Evolutionary conservation across 164 flowering plant genomes (phyloP).

Genomic region (Umbellularia californica): DNA sequence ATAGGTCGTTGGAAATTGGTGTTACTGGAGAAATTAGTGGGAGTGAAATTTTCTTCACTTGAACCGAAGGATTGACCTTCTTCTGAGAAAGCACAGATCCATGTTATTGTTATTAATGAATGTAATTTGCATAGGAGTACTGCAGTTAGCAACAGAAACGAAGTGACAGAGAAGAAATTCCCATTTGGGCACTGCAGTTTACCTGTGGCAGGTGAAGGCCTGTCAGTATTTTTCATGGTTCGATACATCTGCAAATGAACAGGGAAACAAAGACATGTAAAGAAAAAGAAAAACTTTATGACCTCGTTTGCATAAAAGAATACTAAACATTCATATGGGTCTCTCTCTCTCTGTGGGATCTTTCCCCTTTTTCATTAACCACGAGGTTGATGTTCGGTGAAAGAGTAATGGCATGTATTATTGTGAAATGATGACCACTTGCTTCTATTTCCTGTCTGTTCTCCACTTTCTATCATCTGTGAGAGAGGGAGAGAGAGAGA

Average conservation of each 20-base stretch:
- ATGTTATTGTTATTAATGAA: no score
- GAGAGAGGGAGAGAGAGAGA: neutral
- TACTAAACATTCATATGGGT: conserved; percentile 3
- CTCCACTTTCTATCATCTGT: neutral
- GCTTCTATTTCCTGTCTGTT: neutral
- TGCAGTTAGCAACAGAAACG: no score
- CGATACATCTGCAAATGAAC: conserved; percentile 67
- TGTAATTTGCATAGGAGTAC: no score
- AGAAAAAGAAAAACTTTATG: conserved; percentile 2
- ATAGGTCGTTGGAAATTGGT: conserved; percentile 13
- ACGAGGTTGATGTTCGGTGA: conserved; percentile 48
- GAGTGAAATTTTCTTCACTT: conserved; percentile 47
- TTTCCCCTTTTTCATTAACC: conserved; percentile 27
- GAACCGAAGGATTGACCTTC: conserved; percentile 59
- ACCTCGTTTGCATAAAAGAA: neutral
- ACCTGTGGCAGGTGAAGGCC: conserved; percentile 77
- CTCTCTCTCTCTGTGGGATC: conserved; percentile 15
- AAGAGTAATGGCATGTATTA: conserved; percentile 36
- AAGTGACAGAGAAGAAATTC: conserved; percentile 7
- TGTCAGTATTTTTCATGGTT: conserved; percentile 78
- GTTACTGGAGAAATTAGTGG: conserved; percentile 14
- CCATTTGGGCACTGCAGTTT: conserved; percentile 14
- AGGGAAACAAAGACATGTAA: conserved; percentile 11
- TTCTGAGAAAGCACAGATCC: neutral
- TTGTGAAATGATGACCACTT: conserved; percentile 55